phyloP scores from a whole-genome alignment of 1,139 yeast genomes.

The Debaryomyces sp. region DNA sequence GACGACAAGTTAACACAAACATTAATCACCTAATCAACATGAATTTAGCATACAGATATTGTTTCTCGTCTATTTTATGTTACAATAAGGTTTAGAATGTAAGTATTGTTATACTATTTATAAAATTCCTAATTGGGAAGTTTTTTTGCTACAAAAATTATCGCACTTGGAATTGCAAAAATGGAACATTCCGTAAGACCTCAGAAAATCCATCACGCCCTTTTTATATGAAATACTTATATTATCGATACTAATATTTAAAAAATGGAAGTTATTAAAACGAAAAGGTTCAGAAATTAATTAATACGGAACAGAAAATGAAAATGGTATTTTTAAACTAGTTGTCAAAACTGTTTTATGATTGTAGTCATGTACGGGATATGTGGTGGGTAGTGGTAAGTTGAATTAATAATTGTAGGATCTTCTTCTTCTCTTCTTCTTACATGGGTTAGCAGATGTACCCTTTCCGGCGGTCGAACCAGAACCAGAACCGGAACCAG shows the following conservation, averaged over 20 bases:
- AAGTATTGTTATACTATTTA: background rate
- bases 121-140: constrained; percentile 1
- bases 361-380: background rate
- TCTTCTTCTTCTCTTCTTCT: constrained; percentile 43
- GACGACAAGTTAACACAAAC: background rate
- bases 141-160: constrained; percentile 2
- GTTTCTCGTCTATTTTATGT: background rate
- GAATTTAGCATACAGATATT: background rate
- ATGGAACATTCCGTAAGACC: background rate
- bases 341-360: constrained; percentile 3
- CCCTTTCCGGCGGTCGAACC: constrained; percentile 14
- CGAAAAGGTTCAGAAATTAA: background rate
- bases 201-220: background rate
- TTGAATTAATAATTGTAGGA: constrained; percentile 27
- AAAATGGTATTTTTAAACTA: constrained; percentile 4
- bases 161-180: background rate
- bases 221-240: background rate
- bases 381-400: background rate
- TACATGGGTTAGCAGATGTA: constrained; percentile 29
- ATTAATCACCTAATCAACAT: background rate
- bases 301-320: constrained; percentile 1
- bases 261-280: background rate
- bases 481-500: constrained; percentile 14
- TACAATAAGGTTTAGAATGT: background rate
- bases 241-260: background rate